Evolutionary conservation across 441 rosid genomes (phyloP), one percentile per base, ranked within the genome.

Genomic region (Populus tomentosa): DNA sequence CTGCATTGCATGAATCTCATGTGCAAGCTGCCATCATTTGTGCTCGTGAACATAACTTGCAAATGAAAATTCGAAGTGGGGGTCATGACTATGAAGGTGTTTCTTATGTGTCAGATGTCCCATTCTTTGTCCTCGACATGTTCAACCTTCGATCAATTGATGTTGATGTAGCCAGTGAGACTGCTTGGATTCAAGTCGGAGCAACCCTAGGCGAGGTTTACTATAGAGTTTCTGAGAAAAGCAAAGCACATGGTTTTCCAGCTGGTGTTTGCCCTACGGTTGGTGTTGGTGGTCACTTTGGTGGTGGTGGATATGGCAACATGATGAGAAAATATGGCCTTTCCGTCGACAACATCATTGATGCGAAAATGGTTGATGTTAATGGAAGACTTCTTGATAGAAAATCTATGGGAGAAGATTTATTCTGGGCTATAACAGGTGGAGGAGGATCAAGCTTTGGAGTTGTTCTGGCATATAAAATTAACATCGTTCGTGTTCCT

Each of bases 361-460:
- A 91, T 20, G 92, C 89, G 50, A 72, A 77, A 40, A 18, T 91
- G 40, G 56, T 90, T 10, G 90, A 87, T 67, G 87, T 75, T 9
- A 78, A 81, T 28, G 94, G 94, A 26, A 79, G 38, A 72, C 70
- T 84, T 7, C 70, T 74, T 0, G 83, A 89, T 76, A 77, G 97
- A 76, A 80, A 46, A 70, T 14, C 84, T 0, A 91, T 90, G 91
- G 94, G 91, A 26, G 89, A 88, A 63, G 89, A 87, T 18, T 46
- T 86, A 67, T 90, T 91, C 8, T 90, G 95, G 96, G 94, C 94
- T 0, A 84, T 90, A 1, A 79, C 84, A 83, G 96, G 96, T 0
- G 91, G 92, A n/a, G 94, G 96, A 56, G 96, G 89, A 1, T 88
- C 89, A 2, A 91, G 90, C 76, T 91, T 90, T 36, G 89, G 97